These are phyloP conservation scores for Corymbia maculata DNA, from an alignment of 345 rosid genomes.

Conservation along the genomic window DNA sequence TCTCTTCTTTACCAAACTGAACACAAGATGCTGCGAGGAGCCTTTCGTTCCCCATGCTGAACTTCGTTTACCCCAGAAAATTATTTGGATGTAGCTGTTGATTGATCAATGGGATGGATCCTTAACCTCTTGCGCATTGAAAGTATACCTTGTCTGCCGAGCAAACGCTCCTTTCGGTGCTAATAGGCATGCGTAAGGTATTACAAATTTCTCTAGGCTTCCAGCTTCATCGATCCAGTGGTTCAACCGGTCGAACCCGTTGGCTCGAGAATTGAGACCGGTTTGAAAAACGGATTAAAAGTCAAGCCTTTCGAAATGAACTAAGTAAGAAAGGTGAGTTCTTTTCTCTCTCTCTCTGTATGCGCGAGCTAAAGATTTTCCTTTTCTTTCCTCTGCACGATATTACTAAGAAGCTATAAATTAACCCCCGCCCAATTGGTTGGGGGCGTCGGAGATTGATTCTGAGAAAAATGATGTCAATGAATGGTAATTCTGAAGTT, in stretches of 20 bases:
- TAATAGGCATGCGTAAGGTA: neutral
- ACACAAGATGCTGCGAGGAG: neutral
- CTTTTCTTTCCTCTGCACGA: neutral
- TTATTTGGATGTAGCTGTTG: neutral
- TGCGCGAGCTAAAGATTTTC: neutral
- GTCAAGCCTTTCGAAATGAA: neutral
- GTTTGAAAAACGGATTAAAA: neutral
- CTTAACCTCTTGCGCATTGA: neutral
- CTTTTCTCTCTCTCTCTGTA: neutral
- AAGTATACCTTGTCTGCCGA: neutral
- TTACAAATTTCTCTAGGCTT: neutral
- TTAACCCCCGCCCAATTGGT: neutral
- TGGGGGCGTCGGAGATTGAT: neutral
- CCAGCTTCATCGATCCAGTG: neutral
- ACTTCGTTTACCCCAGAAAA: neutral
- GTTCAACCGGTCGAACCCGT: neutral
- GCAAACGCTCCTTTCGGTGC: neutral
- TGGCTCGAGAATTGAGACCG: neutral
- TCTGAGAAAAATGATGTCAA: rapidly evolving
- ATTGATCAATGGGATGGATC: neutral
- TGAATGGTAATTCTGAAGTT: neutral
- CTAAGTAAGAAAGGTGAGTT: neutral
- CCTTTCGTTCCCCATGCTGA: neutral
- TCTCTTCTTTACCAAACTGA: too few species aligned
- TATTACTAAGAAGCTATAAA: neutral